These are phyloP conservation scores for Allium fistulosum DNA, from an alignment of 106 monocot species.

Conservation along the genomic window DNA sequence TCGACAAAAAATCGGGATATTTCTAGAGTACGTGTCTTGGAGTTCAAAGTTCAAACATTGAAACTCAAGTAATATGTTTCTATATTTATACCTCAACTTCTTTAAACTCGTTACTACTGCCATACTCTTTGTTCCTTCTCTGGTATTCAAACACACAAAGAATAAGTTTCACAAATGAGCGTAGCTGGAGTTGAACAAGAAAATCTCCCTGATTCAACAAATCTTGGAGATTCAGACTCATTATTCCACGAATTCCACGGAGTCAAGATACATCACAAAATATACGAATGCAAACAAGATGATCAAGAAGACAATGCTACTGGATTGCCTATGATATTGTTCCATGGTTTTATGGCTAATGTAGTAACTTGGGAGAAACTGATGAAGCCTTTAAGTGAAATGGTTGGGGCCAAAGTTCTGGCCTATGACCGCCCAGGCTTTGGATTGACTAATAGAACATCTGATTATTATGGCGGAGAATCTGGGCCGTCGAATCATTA, in stretches of 20 bases:
- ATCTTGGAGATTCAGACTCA: constrained; percentile 69
- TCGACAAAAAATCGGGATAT: no score
- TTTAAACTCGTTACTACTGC: no score
- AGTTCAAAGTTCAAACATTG: no score
- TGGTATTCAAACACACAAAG: no score
- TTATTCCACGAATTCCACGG: constrained; percentile 61
- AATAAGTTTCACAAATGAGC: no score
- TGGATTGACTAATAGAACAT: constrained; percentile 58
- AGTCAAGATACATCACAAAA: constrained; percentile 73
- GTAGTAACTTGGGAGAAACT: constrained; percentile 70
- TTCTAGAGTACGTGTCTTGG: no score
- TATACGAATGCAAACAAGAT: constrained; percentile 24
- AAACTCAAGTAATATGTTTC: no score
- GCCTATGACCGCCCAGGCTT: constrained; percentile 92
- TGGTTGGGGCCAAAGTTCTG: constrained; percentile 62
- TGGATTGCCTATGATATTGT: constrained; percentile 55
- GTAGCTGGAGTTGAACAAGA: constrained; percentile 82
- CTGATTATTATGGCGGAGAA: constrained; percentile 3
- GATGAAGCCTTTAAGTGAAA: constrained; percentile 53
- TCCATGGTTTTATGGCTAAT: constrained; percentile 85
- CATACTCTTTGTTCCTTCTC: no score
- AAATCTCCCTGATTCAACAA: constrained; percentile 44
- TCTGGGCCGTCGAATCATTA: constrained; percentile 56
- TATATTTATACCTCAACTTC: no score
- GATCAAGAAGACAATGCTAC: neutral